A percentile compares a stretch with the other conserved stretches of the same genome.
Conservation (phyloP, 495 filamentous ascomycete species). For the Aspergillus affinis region DNA sequence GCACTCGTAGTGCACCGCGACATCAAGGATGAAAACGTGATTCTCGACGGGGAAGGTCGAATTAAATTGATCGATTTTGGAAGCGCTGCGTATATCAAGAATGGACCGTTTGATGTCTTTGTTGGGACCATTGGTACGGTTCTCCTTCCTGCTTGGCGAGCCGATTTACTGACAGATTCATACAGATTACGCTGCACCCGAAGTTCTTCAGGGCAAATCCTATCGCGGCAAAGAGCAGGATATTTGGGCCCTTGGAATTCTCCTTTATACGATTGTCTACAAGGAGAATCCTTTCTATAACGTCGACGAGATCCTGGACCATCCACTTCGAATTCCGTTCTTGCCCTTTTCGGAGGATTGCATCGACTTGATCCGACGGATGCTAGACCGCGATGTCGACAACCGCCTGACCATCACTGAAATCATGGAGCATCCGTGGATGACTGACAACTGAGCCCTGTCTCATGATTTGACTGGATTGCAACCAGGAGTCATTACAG, state of each 20-base stretch:
- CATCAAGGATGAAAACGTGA: slow-evolving; percentile 98
- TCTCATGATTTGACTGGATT: background rate
- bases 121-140: slow-evolving; percentile 94
- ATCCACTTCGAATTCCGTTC: slow-evolving; percentile 88
- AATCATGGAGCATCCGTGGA: slow-evolving; percentile 85
- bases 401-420: slow-evolving; percentile 76
- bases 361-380: slow-evolving; percentile 82
- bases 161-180: slow-evolving; percentile 1
- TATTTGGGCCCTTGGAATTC: slow-evolving; percentile 96
- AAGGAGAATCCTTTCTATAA: slow-evolving; percentile 99
- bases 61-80: slow-evolving; percentile 99
- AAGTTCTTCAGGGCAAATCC: slow-evolving; percentile 89
- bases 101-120: slow-evolving; percentile 97
- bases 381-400: slow-evolving; percentile 89
- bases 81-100: slow-evolving; percentile 96
- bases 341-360: slow-evolving; percentile 82
- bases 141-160: slow-evolving; percentile 3
- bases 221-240: slow-evolving; percentile 97
- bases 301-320: slow-evolving; percentile 98
- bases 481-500: background rate
- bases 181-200: slow-evolving; percentile 93
- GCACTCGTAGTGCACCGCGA: slow-evolving; percentile 93
- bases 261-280: slow-evolving; percentile 97
- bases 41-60: slow-evolving; percentile 90
- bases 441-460: slow-evolving; percentile 28